Percentiles rank a stretch among this genome's conserved stretches.
These are phyloP conservation scores for Fagus crenata DNA, from an alignment of 306 rosid species.

Conservation along the genomic window DNA sequence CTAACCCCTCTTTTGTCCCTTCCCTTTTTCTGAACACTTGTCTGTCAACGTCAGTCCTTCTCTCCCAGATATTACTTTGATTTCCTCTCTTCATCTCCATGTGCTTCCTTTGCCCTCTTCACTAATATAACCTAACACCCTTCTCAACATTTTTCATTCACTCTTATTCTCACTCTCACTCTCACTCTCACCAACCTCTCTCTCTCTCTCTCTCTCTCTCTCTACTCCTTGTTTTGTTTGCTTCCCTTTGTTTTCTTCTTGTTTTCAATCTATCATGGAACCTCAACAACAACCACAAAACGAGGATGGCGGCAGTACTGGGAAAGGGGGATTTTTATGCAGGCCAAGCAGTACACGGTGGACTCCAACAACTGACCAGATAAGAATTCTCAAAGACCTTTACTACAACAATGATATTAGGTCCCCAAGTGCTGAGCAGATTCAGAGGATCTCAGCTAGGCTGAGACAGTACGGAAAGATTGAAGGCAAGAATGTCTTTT, in stretches of 20 bases:
- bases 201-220: constrained; percentile 15
- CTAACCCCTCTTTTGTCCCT: constrained; percentile 92
- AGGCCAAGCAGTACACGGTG: constrained; percentile 91
- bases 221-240: constrained; percentile 21
- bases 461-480: constrained; percentile 93
- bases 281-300: constrained; percentile 27
- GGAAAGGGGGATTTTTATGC: constrained; percentile 51
- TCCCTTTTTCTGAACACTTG: constrained; percentile 64
- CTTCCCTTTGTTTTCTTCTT: constrained; percentile 35
- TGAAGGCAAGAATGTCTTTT: constrained; percentile 91
- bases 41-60: constrained; percentile 91
- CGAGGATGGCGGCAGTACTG: constrained; percentile 40
- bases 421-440: constrained; percentile 93
- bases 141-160: constrained; percentile 40
- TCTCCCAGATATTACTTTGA: constrained; percentile 79
- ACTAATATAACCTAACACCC: constrained; percentile 19
- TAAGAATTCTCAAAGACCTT: constrained; percentile 85
- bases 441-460: constrained; percentile 92
- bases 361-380: constrained; percentile 96
- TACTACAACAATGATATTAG: constrained; percentile 90
- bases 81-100: constrained; percentile 57
- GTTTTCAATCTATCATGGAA: constrained; percentile 41
- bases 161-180: constrained; percentile 22
- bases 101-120: constrained; percentile 24
- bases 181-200: constrained; percentile 16